phyloP scores from a whole-genome alignment of 345 rosid genomes.

The Ceriops tagal region DNA sequence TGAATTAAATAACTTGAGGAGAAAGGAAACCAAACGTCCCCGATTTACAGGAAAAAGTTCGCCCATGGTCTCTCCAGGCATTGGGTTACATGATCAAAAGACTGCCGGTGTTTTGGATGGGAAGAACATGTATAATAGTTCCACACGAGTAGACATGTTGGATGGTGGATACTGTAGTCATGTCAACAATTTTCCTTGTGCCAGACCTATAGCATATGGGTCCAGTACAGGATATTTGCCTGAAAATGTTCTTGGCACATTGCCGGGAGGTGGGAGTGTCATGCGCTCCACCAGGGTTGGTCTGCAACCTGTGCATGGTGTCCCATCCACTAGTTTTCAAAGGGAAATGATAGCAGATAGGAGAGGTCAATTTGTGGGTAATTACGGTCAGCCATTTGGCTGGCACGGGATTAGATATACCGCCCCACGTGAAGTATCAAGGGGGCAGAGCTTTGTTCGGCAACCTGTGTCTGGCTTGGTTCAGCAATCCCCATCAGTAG shows the following conservation, averaged over 20 bases:
- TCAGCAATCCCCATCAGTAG: conserved; percentile 32
- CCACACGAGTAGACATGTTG: conserved; percentile 16
- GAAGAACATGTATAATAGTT: conserved; percentile 23
- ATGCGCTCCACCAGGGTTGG: conserved; percentile 17
- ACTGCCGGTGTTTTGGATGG: conserved; percentile 24
- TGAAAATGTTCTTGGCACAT: conserved; percentile 27
- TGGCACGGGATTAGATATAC: conserved; percentile 26
- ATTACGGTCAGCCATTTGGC: conserved; percentile 19
- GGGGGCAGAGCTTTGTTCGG: conserved; percentile 23
- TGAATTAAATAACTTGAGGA: conserved; percentile 25
- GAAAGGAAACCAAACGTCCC: conserved; percentile 49
- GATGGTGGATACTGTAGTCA: conserved; percentile 43
- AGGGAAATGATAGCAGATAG: conserved; percentile 22
- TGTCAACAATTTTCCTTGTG: conserved; percentile 36
- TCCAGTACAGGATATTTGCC: conserved; percentile 34
- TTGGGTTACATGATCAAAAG: conserved; percentile 38
- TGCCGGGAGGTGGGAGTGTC: conserved; percentile 20
- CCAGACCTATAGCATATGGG: conserved; percentile 35
- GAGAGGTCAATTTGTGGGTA: conserved; percentile 23
- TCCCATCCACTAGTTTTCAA: conserved; percentile 25
- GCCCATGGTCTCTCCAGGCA: conserved; percentile 29
- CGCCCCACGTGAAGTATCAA: conserved; percentile 20
- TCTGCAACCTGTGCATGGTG: conserved; percentile 14
- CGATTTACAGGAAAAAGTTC: conserved; percentile 35
- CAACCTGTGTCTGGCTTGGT: conserved; percentile 16